Evolutionary conservation across 306 rosid species (phyloP).

Genomic region (Parietaria judaica): DNA sequence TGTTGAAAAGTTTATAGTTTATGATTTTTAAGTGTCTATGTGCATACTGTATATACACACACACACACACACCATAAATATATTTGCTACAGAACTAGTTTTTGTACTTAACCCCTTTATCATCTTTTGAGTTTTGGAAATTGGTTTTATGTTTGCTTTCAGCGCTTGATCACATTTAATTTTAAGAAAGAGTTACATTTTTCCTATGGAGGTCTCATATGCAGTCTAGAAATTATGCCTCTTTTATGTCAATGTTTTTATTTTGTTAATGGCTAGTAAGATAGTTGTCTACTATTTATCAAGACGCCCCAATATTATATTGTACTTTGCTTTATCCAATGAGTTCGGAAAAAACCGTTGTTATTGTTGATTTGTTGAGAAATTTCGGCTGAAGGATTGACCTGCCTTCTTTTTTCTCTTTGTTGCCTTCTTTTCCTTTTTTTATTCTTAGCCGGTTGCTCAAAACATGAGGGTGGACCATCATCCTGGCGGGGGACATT

Average conservation of each 20-base stretch:
- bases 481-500: slow-evolving; percentile 99
- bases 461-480: slow-evolving; percentile 89
- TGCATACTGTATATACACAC: no score
- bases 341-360: no score
- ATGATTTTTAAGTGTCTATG: no score
- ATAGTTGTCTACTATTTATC: not conserved
- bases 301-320: not conserved
- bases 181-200: not conserved
- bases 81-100: not conserved
- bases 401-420: no score
- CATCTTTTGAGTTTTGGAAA: no score
- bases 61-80: not conserved
- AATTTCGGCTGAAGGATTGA: no score
- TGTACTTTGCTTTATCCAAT: no score
- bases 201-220: not conserved
- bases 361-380: no score
- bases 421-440: not conserved
- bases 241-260: no score
- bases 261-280: not conserved
- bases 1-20: not conserved
- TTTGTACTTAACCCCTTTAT: no score
- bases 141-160: not conserved
- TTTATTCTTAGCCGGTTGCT: slow-evolving; percentile 57
- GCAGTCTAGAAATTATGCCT: no score
- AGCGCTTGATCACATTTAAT: not conserved